Evolutionary conservation across 2,329 filamentous ascomycete species (phyloP), one percentile per base, ranked within the genome.

Genomic region (Neonectria sp.): DNA sequence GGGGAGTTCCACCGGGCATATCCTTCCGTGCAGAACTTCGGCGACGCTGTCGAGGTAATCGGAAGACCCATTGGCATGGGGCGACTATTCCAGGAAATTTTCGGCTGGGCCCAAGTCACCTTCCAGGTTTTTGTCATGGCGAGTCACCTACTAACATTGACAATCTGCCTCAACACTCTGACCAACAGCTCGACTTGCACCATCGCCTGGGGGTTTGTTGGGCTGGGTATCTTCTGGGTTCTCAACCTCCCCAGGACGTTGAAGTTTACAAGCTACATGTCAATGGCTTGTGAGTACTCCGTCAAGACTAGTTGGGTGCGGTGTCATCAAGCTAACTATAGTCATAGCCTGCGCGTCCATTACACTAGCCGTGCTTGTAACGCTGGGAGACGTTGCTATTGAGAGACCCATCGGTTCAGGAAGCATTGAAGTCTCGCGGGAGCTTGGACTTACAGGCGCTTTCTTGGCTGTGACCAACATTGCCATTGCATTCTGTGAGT

Each of bases 1-100:
- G 93, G 90, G 87, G 88, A 92, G 76, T 94, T 94, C 80, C 93
- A 91, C 76, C 82, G 92, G 63, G 86, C 88, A 67, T 90, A 94
- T 73, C 92, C 92, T 1, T 89, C 92, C 78, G 85, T 92, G 43
- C 84, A 88, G 63, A 90, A 86, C 67, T 91, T 92, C 77, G 89
- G 89, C 15, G 91, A 93, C 72, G 90, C 89, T 2, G 89, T 89
- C 40, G 84, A 88, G 68, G 82, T 92, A 12, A 80, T 93, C 12
- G 82, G 82, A 31, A 75, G 77, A 35, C 75, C 81, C 4, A 76
- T 83, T 46, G 81, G 82, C 27, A 82, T 84, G 71, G 90, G 91
- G 0, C 79, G 78, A 8, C 75, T 87, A 2, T 90, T 89, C 15
- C 84, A 87, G 53, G 88, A 91, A 69, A 68, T 93, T 45, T 84